Conservation (phyloP, 495 filamentous ascomycete genomes). For the Talaromyces wortmannii region DNA sequence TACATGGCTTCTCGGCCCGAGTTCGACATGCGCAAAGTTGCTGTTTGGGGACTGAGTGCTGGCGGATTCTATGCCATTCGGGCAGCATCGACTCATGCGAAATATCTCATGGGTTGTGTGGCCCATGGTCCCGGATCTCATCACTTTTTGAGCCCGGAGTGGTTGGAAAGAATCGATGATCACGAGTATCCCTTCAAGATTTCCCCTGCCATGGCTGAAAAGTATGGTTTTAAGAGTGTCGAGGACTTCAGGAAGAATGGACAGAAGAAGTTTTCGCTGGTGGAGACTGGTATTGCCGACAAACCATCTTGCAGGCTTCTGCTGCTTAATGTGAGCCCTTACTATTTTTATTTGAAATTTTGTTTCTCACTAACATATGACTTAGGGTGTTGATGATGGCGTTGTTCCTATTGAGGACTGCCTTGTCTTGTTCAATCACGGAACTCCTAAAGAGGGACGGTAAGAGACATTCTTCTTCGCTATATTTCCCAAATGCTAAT, state of each 20-base stretch:
- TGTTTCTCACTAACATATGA: conserved; percentile 8
- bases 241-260: conserved; percentile 54
- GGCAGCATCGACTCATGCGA: conserved; percentile 62
- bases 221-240: conserved; percentile 58
- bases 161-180: conserved; percentile 60
- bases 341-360: conserved; percentile 1
- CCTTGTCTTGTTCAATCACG: conserved; percentile 59
- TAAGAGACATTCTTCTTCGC: conserved; percentile 7
- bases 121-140: conserved; percentile 69
- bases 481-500: not conserved
- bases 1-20: conserved; percentile 53
- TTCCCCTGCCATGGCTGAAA: conserved; percentile 57
- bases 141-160: conserved; percentile 58
- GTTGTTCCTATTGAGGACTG: conserved; percentile 77
- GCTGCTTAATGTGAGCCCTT: conserved; percentile 54
- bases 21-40: conserved; percentile 56
- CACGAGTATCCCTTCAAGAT: conserved; percentile 76
- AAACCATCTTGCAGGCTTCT: conserved; percentile 56
- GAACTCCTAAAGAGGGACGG: conserved; percentile 65
- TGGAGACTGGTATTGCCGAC: conserved; percentile 62
- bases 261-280: conserved; percentile 64
- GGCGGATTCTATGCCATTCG: conserved; percentile 76
- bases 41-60: conserved; percentile 66
- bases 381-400: conserved; percentile 58
- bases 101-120: conserved; percentile 51